Evolutionary conservation across 148 eudicot genomes (phyloP).

Genomic region (Bassia scoparia): DNA sequence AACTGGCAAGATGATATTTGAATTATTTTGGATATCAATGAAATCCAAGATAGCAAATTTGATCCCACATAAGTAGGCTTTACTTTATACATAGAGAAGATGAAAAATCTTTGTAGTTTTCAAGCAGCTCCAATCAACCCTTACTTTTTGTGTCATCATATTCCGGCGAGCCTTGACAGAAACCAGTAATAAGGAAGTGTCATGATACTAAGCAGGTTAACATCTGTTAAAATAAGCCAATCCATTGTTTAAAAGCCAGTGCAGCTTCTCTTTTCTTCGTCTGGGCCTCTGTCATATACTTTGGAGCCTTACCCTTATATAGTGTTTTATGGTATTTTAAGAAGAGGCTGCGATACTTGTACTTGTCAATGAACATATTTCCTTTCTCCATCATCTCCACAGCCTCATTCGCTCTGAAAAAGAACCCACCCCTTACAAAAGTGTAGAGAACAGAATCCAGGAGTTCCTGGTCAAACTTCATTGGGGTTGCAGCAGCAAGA

Average conservation of each 20-base stretch:
- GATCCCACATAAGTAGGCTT: slow-evolving; percentile 11
- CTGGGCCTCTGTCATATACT: slow-evolving; percentile 65
- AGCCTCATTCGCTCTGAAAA: slow-evolving; percentile 78
- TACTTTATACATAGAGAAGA: slow-evolving; percentile 2
- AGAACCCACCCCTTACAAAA: slow-evolving; percentile 91
- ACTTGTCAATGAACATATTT: slow-evolving; percentile 81
- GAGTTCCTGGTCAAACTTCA: slow-evolving; percentile 88
- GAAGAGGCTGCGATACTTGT: slow-evolving; percentile 74
- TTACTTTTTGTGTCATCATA: neutral
- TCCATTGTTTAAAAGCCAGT: slow-evolving; percentile 75
- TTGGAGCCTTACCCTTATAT: slow-evolving; percentile 78
- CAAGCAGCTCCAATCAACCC: neutral
- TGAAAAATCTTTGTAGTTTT: neutral
- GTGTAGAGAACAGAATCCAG: slow-evolving; percentile 90
- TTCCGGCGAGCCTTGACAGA: neutral
- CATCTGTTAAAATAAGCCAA: slow-evolving; percentile 50
- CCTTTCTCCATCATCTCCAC: slow-evolving; percentile 88
- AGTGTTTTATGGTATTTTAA: slow-evolving; percentile 77
- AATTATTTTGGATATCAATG: neutral
- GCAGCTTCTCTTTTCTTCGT: slow-evolving; percentile 72
- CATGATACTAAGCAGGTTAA: neutral
- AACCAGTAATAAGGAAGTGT: neutral
- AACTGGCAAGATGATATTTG: too few species aligned
- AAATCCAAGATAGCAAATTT: neutral
- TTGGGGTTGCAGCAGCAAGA: slow-evolving; percentile 48